Conservation (phyloP, 768 basidiomycete genomes). For the Suillus occidentalis region DNA sequence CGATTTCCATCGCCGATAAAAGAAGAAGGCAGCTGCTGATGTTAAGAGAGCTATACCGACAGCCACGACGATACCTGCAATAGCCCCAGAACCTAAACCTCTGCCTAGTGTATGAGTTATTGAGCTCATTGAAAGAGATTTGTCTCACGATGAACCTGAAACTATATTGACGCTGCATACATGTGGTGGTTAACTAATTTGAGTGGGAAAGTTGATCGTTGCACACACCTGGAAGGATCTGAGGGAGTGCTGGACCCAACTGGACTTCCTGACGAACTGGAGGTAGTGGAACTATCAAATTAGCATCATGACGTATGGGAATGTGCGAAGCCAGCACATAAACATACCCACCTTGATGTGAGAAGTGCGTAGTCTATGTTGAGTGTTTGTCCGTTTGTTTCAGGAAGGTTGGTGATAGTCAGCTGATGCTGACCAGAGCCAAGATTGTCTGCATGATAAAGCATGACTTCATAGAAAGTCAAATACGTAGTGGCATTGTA, state of each 20-base stretch:
- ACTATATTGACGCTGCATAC: background rate
- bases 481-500: conserved; percentile 13
- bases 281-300: background rate
- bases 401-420: conserved; percentile 34
- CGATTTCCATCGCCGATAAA: conserved; percentile 31
- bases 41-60: conserved; percentile 14
- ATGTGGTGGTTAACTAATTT: background rate
- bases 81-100: conserved; percentile 21
- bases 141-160: conserved; percentile 19
- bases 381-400: conserved; percentile 19
- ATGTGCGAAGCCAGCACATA: background rate
- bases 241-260: background rate
- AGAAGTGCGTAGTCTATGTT: conserved; percentile 36
- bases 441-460: conserved; percentile 37
- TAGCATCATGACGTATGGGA: background rate
- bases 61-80: conserved; percentile 24
- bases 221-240: conserved; percentile 9
- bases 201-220: too few species aligned
- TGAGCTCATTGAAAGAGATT: background rate
- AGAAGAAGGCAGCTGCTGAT: conserved; percentile 20
- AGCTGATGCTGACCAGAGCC: conserved; percentile 40
- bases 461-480: conserved; percentile 30
- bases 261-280: background rate
- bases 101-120: conserved; percentile 12
- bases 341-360: conserved; percentile 18